phyloP scores from a whole-genome alignment of 192 early-diverging fungal species.

The Coemansia sp. region DNA sequence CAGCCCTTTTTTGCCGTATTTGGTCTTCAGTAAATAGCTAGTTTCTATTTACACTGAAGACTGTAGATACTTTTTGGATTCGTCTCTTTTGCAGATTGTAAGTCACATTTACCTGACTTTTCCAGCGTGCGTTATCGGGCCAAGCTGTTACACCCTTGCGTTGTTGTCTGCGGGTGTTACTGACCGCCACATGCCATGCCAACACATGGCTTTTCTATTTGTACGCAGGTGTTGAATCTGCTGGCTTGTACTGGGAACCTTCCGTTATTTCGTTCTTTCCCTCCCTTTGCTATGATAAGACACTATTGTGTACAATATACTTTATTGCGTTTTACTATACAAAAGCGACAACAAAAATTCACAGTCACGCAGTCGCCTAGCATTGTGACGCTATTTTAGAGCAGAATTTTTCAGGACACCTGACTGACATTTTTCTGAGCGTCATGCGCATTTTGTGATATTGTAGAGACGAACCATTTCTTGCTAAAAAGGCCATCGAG shows the following conservation, averaged over 20 bases:
- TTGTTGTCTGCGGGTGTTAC: neutral
- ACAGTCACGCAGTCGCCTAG: neutral
- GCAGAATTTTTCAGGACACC: neutral
- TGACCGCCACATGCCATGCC: neutral
- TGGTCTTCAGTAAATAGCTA: slow-evolving; percentile 9
- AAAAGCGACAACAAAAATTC: neutral
- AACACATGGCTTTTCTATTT: neutral
- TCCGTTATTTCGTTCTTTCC: neutral
- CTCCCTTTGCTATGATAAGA: neutral
- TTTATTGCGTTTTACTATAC: neutral
- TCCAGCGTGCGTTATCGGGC: neutral
- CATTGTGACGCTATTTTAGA: neutral
- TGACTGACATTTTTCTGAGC: neutral
- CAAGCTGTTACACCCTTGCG: too few species aligned
- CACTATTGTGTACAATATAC: slow-evolving; percentile 6
- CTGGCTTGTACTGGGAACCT: too few species aligned
- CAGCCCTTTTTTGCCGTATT: slow-evolving; percentile 4
- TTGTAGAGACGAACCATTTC: slow-evolving; percentile 40
- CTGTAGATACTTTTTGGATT: slow-evolving; percentile 6
- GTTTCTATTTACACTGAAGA: slow-evolving; percentile 7
- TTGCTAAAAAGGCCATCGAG: slow-evolving; percentile 12
- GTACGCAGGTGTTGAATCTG: neutral
- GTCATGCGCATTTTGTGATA: neutral
- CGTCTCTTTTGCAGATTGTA: slow-evolving; percentile 7
- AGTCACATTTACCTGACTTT: neutral